phyloP scores from a whole-genome alignment of 495 filamentous ascomycete species.

The Hypoxylon intermedium region DNA sequence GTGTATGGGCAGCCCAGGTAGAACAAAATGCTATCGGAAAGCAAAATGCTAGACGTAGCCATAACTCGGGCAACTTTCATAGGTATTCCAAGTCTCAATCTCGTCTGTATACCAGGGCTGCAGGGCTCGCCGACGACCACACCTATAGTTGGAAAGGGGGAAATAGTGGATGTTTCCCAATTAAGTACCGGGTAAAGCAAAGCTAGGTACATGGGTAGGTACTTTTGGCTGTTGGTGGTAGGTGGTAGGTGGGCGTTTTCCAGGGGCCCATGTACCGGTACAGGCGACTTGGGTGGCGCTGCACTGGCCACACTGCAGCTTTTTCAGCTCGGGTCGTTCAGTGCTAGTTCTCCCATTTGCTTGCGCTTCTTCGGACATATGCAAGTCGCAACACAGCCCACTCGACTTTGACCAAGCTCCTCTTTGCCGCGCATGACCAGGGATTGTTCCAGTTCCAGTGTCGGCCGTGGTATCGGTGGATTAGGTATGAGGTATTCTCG shows the following conservation, averaged over 20 bases:
- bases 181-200: constrained; percentile 10
- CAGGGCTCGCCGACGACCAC: background rate
- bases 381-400: constrained; percentile 57
- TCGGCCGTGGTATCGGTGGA: constrained; percentile 41
- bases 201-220: constrained; percentile 16
- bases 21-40: background rate
- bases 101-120: constrained; percentile 3
- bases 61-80: too few species aligned
- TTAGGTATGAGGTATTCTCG: constrained; percentile 30
- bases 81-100: background rate
- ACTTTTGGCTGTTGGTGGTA: background rate
- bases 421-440: constrained; percentile 45
- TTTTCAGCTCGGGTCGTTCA: constrained; percentile 55
- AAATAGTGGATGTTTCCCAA: constrained; percentile 18
- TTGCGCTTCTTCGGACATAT: constrained; percentile 49
- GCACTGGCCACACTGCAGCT: constrained; percentile 51
- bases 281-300: constrained; percentile 45
- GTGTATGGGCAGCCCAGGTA: too few species aligned
- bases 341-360: constrained; percentile 46
- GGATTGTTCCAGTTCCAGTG: constrained; percentile 3
- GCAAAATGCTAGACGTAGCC: background rate
- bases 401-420: constrained; percentile 24
- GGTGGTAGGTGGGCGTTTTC: constrained; percentile 4
- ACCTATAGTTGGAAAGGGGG: constrained; percentile 11
- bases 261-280: constrained; percentile 30